phyloP scores from a whole-genome alignment of 441 rosid species.

The Erysimum pusillum region DNA sequence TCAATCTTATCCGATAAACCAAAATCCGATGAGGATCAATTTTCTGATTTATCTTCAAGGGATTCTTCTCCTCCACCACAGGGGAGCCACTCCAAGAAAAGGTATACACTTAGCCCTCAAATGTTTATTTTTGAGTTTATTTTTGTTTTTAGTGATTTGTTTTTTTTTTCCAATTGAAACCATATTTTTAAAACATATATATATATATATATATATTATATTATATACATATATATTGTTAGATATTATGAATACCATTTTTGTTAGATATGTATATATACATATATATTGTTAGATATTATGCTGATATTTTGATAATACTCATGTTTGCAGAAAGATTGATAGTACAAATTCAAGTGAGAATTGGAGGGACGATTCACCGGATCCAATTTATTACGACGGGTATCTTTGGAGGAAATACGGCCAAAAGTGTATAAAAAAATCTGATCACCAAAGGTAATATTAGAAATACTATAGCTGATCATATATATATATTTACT shows the following conservation, averaged over 20 bases:
- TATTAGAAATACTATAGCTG: background rate
- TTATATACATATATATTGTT: no score
- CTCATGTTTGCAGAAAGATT: constrained; percentile 36
- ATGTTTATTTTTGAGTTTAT: background rate
- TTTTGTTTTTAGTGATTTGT: background rate
- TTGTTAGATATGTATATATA: background rate
- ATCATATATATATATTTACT: background rate
- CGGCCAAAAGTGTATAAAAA: constrained; percentile 40
- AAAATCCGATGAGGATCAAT: constrained; percentile 5
- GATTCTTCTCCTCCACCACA: constrained; percentile 16
- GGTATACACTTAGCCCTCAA: constrained; percentile 23
- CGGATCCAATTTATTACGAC: constrained; percentile 38
- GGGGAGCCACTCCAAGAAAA: constrained; percentile 32
- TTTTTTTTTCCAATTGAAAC: background rate
- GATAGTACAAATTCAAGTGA: constrained; percentile 11
- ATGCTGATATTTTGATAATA: background rate
- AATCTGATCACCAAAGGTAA: constrained; percentile 35
- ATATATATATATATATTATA: no score
- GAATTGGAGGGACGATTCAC: constrained; percentile 45
- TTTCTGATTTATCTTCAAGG: constrained; percentile 31
- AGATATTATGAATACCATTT: no score
- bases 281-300: background rate
- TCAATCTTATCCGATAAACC: constrained; percentile 26
- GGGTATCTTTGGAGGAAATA: constrained; percentile 47
- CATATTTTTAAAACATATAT: no score